Evolutionary conservation across 2,329 filamentous ascomycete genomes (phyloP).

Genomic region (Talaromyces sp.): DNA sequence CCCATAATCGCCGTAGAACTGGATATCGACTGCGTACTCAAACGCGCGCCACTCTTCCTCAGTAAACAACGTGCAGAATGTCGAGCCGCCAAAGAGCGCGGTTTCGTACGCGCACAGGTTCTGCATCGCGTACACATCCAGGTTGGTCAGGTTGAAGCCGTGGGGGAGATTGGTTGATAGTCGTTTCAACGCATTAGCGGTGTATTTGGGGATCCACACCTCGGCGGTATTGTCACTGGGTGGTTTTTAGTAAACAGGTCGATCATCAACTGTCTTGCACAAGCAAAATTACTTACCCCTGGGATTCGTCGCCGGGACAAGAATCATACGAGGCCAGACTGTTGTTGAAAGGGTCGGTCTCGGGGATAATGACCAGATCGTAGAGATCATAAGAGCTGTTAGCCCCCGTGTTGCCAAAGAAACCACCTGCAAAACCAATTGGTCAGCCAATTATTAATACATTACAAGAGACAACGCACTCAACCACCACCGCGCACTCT

Average conservation of each 20-base stretch:
- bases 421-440: conserved; percentile 28
- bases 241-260: background rate
- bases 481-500: conserved; percentile 42
- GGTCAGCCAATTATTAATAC: background rate
- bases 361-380: conserved; percentile 47
- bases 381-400: conserved; percentile 24
- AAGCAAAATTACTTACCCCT: conserved; percentile 14
- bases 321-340: conserved; percentile 49
- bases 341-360: conserved; percentile 48
- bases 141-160: conserved; percentile 45
- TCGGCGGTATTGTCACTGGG: conserved; percentile 23
- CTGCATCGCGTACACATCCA: conserved; percentile 49
- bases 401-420: conserved; percentile 22
- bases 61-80: conserved; percentile 52
- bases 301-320: conserved; percentile 40
- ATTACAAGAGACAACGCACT: conserved; percentile 21
- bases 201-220: conserved; percentile 43
- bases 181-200: conserved; percentile 40
- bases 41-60: conserved; percentile 52
- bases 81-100: conserved; percentile 44
- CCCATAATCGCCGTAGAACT: conserved; percentile 43
- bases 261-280: too few relatives aligned
- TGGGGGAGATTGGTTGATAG: conserved; percentile 43
- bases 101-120: conserved; percentile 53
- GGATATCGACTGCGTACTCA: conserved; percentile 49